phyloP scores from a whole-genome alignment of 1,284 basidiomycete genomes.

The Grifola frondosa region DNA sequence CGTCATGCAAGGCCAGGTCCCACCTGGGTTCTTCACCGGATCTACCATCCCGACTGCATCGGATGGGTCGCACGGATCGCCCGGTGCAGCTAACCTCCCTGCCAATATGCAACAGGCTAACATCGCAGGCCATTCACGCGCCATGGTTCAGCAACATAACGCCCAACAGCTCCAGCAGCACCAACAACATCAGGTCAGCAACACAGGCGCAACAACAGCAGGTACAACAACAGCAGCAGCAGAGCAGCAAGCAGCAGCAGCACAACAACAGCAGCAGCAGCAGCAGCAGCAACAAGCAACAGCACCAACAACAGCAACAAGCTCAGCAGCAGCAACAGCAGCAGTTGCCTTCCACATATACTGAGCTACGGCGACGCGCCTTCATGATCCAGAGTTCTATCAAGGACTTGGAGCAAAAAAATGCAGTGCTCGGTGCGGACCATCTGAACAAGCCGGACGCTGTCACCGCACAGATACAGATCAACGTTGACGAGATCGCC shows the following conservation, averaged over 20 bases:
- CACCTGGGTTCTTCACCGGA: constrained; percentile 1
- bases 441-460: constrained; percentile 3
- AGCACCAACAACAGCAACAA: constrained; percentile 34
- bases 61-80: too few relatives aligned
- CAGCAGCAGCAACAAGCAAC: constrained; percentile 33
- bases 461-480: constrained; percentile 13
- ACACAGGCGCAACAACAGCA: too few relatives aligned
- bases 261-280: constrained; percentile 29
- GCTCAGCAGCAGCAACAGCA: constrained; percentile 13
- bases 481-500: constrained; percentile 6
- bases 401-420: constrained; percentile 5
- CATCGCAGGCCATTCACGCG: too few relatives aligned
- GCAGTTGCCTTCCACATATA: too few relatives aligned
- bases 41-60: constrained; percentile 37
- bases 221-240: too few relatives aligned
- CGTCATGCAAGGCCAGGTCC: constrained; percentile 5
- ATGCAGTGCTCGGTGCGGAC: not conserved
- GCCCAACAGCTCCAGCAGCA: too few relatives aligned
- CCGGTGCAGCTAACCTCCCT: too few relatives aligned
- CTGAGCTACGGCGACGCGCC: too few relatives aligned
- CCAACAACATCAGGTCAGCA: too few relatives aligned
- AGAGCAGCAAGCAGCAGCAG: constrained; percentile 32
- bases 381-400: too few relatives aligned
- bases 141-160: too few relatives aligned
- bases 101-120: too few relatives aligned